Conservation (phyloP, 768 basidiomycete species). For the Amanita pallidorosea region DNA sequence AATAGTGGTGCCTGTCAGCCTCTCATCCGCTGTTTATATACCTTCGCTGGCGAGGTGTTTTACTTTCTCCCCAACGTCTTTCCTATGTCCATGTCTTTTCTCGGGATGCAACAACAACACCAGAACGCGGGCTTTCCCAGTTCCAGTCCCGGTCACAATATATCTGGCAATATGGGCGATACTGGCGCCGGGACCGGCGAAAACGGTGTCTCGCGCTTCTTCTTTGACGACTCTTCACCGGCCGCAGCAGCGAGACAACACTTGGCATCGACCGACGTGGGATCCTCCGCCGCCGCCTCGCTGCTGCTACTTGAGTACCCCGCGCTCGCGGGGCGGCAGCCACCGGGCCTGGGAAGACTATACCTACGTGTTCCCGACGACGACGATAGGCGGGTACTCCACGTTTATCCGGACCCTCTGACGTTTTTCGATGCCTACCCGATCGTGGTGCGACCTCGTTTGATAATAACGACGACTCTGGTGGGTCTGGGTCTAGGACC, state of each 20-base stretch:
- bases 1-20: slow-evolving; percentile 3
- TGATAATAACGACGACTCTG: neutral
- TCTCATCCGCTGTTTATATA: slow-evolving; percentile 2
- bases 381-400: too few species aligned
- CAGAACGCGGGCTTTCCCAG: too few species aligned
- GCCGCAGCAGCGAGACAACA: too few species aligned
- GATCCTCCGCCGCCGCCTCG: too few species aligned
- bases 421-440: neutral
- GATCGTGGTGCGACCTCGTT: neutral
- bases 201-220: neutral
- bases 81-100: neutral
- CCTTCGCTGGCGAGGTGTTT: neutral
- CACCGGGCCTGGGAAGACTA: neutral
- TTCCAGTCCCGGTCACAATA: too few species aligned
- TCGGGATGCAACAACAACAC: neutral
- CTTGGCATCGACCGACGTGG: neutral
- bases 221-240: neutral
- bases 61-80: too few species aligned
- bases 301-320: neutral
- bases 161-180: too few species aligned
- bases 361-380: neutral
- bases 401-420: neutral
- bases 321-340: neutral
- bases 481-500: neutral
- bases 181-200: neutral